phyloP scores from a whole-genome alignment of 169 alveolate species.

The Miamiensis avidus region DNA sequence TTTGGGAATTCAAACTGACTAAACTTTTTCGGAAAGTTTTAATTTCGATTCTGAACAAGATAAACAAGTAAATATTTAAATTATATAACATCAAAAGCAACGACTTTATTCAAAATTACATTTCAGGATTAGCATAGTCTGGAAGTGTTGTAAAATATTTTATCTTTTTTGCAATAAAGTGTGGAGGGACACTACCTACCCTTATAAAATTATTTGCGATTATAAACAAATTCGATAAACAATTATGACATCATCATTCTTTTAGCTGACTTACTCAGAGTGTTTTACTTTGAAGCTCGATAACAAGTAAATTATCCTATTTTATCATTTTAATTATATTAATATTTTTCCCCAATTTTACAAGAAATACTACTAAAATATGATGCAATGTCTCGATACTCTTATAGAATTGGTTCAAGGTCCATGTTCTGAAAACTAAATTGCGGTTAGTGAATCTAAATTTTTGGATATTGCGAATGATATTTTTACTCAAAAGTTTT shows the following conservation, averaged over 20 bases:
- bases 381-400: slow-evolving; percentile 39
- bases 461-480: slow-evolving; percentile 49
- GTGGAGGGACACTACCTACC: slow-evolving; percentile 46
- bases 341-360: not conserved
- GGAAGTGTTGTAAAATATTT: slow-evolving; percentile 20
- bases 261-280: slow-evolving; percentile 37
- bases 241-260: slow-evolving; percentile 40
- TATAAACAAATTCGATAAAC: slow-evolving; percentile 27
- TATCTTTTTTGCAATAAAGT: slow-evolving; percentile 31
- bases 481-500: not conserved
- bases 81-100: too few species aligned
- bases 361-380: slow-evolving; percentile 30
- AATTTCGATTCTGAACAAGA: too few species aligned
- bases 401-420: slow-evolving; percentile 49
- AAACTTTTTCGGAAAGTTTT: not conserved
- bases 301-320: not conserved
- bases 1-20: not conserved
- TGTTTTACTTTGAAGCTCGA: slow-evolving; percentile 40
- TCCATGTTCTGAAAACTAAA: slow-evolving; percentile 43
- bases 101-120: too few species aligned
- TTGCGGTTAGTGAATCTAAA: slow-evolving; percentile 44
- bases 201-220: slow-evolving; percentile 38
- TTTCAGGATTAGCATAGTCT: slow-evolving; percentile 12
- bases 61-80: too few species aligned
- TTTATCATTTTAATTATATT: not conserved